Evolutionary conservation across 2,329 filamentous ascomycete genomes (phyloP), one percentile per base, ranked within the genome.

Genomic region (Pestalotiopsis sp.): DNA sequence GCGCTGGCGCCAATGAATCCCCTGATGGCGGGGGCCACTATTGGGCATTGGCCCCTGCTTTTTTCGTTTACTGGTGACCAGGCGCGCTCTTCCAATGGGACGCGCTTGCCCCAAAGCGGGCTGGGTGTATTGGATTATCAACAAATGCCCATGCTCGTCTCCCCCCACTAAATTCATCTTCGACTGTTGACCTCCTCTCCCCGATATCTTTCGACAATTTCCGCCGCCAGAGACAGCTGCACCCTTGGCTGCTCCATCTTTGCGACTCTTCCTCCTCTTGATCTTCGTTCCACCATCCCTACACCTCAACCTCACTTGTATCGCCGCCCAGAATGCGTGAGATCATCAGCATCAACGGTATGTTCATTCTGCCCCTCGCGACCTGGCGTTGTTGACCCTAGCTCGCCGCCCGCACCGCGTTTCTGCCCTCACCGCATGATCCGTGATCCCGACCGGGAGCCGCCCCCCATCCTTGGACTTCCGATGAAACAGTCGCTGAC

Each of bases 301-400:
- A 62, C 23, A 59, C 70, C 72, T 74, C 76, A 73, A 73, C 75
- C 74, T 71, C 74, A 76, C 71, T 79, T 77, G 68, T 72, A 73
- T 74, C 68, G 68, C 69, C 74, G 76, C 72, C 75, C 88, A 95
- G 83, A 82, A 98, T 98, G 95, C 95, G 95, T 93, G 95, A 98
- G 91, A 94, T 98, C 83, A 97, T 98, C 85, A 95, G 92, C 87
- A 93, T 98, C 90, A 98, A 98, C 90, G 95, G 95, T 98, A 90
- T 81, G 92, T 79, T 45, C 6, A 17, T 38, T 41, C 4, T 57
- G 17, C 27, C 31, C 31, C 20, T 27, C 17, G 23, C 41, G 61
- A 52, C 38, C 20, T 31, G 36, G 25, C 9, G 63, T 55, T 31
- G 14, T 31, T 20, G 27, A 25, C 20, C 55, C 49, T 36, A 66